These are phyloP conservation scores for Carex sylvatica DNA, from an alignment of 202 grass and related monocot genomes.

Conservation along the genomic window DNA sequence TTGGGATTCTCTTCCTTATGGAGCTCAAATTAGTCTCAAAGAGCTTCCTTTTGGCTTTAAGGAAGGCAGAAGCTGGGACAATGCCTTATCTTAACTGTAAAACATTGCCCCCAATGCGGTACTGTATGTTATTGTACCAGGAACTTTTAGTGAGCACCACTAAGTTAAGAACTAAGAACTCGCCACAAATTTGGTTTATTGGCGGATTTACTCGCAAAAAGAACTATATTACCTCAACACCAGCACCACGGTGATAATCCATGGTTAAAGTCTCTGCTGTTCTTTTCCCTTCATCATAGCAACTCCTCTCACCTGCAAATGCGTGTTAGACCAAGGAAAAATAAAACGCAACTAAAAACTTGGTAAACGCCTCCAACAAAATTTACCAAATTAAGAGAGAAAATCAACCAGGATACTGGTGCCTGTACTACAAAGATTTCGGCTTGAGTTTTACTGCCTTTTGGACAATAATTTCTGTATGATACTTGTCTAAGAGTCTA, in stretches of 20 bases:
- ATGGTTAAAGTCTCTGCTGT: conserved; percentile 96
- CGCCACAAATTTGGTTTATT: not conserved
- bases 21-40: not conserved
- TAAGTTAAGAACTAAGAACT: not conserved
- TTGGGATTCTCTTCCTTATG: not conserved
- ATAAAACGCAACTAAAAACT: conserved; percentile 9
- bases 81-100: not conserved
- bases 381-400: conserved; percentile 4
- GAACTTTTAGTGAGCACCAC: not conserved
- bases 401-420: conserved; percentile 13
- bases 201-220: not conserved
- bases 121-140: not conserved
- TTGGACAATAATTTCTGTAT: not conserved
- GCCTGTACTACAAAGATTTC: not conserved
- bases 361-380: not conserved
- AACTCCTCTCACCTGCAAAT: conserved; percentile 81
- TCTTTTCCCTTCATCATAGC: conserved; percentile 96
- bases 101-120: not conserved
- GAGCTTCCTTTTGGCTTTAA: not conserved
- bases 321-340: conserved; percentile 8
- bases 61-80: not conserved
- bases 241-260: conserved; percentile 94
- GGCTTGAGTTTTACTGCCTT: not conserved
- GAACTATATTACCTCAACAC: conserved; percentile 62
- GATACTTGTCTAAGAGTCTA: not conserved